phyloP scores from a whole-genome alignment of 345 rosid species.

The Isatis tinctoria region DNA sequence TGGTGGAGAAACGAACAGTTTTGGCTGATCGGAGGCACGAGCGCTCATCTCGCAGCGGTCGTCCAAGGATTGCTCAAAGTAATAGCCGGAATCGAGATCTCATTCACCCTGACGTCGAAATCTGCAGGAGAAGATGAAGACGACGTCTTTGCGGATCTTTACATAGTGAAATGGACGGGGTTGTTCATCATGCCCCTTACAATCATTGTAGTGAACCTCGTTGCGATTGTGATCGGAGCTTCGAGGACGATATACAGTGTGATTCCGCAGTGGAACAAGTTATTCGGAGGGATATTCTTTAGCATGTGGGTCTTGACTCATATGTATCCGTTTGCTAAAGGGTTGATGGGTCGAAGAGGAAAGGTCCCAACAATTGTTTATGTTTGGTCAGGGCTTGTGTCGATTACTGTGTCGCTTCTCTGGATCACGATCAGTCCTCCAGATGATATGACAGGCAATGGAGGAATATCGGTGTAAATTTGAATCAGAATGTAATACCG shows the following conservation, averaged over 20 bases:
- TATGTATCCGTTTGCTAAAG: conserved; percentile 80
- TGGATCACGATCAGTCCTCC: conserved; percentile 78
- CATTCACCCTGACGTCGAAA: conserved; percentile 73
- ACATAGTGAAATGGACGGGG: conserved; percentile 84
- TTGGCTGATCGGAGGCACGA: conserved; percentile 90
- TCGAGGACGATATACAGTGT: conserved; percentile 75
- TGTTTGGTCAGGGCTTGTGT: conserved; percentile 77
- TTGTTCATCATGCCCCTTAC: conserved; percentile 79
- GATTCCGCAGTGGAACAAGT: conserved; percentile 86
- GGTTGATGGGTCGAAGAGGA: conserved; percentile 83
- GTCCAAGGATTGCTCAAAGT: conserved; percentile 84
- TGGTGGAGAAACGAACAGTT: conserved; percentile 96
- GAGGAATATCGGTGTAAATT: conserved; percentile 29
- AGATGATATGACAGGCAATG: conserved; percentile 25
- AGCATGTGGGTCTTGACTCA: conserved; percentile 90
- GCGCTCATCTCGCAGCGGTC: conserved; percentile 85
- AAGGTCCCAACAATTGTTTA: conserved; percentile 76
- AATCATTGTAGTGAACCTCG: conserved; percentile 61
- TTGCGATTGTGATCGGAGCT: conserved; percentile 62
- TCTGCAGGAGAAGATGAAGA: conserved; percentile 71
- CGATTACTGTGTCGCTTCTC: conserved; percentile 68
- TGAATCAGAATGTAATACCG: not conserved
- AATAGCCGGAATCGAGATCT: conserved; percentile 76
- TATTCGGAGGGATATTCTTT: conserved; percentile 76
- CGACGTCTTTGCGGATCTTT: conserved; percentile 72